A percentile compares a stretch with the other conserved stretches of the same genome.
Conservation (phyloP, 495 filamentous ascomycete species). For the Xylaria sp. region DNA sequence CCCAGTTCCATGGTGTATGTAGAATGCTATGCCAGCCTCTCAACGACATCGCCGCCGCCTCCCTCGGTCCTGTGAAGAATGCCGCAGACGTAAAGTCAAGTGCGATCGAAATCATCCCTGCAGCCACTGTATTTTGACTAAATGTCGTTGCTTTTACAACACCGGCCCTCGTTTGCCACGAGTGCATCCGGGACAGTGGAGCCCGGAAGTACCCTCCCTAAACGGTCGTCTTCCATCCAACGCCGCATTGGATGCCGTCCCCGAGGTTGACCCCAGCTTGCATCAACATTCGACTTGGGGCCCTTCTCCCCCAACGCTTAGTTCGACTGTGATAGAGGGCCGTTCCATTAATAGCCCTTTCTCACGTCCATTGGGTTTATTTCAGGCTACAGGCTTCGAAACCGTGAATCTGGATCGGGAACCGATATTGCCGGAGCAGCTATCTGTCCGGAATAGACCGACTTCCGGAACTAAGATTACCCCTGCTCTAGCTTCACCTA, state of each 20-base stretch:
- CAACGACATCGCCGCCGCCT: constrained; percentile 27
- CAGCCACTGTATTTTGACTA: constrained; percentile 29
- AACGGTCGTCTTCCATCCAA: neutral
- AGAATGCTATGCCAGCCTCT: constrained; percentile 8
- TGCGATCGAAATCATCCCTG: constrained; percentile 63
- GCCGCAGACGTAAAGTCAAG: constrained; percentile 63
- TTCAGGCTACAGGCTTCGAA: neutral
- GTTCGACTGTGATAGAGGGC: neutral
- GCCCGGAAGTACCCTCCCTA: neutral
- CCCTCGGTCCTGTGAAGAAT: constrained; percentile 57
- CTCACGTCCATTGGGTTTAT: neutral
- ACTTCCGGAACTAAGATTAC: neutral
- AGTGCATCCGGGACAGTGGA: neutral
- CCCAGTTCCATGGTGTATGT: neutral
- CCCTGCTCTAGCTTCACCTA: neutral
- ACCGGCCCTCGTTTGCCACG: neutral
- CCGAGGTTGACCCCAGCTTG: neutral
- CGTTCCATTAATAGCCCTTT: neutral
- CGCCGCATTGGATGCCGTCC: neutral
- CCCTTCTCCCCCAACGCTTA: neutral
- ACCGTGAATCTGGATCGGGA: neutral
- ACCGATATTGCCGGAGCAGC: neutral
- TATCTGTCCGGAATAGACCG: neutral
- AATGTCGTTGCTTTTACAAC: constrained; percentile 19
- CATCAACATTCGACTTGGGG: neutral